A percentile compares a stretch with the other conserved stretches of the same genome.
Evolutionary conservation across 2,329 filamentous ascomycete genomes (phyloP).

Genomic region (Cercospora zeae-maydis): DNA sequence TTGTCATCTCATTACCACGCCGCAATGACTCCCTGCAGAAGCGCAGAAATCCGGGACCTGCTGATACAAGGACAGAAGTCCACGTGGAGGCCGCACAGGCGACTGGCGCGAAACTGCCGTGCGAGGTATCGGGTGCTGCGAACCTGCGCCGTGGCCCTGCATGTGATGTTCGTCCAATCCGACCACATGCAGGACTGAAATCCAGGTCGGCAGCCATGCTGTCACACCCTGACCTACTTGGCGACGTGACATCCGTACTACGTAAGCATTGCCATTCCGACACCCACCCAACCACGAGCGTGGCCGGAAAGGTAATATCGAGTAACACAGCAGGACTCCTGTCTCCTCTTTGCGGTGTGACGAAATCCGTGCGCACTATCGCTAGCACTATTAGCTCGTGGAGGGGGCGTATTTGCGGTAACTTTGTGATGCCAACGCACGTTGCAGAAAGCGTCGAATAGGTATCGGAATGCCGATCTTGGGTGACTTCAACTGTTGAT

Average conservation of each 20-base stretch:
- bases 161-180: background rate
- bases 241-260: background rate
- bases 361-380: background rate
- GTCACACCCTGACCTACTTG: background rate
- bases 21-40: background rate
- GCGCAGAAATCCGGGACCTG: background rate
- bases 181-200: too few species aligned
- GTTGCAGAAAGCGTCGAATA: background rate
- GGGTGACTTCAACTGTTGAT: background rate
- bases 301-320: background rate
- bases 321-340: background rate
- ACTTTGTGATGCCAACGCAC: background rate
- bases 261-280: constrained; percentile 1
- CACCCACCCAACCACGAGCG: background rate
- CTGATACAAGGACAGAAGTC: background rate
- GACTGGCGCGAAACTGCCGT: background rate
- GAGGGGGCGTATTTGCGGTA: background rate
- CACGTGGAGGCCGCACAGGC: background rate
- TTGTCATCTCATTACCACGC: background rate
- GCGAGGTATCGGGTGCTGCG: too few species aligned
- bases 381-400: background rate
- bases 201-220: background rate
- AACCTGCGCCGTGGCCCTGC: background rate
- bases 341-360: background rate
- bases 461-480: background rate